Conservation (phyloP, 1,284 basidiomycete species). For the Psilocybe mexicana region DNA sequence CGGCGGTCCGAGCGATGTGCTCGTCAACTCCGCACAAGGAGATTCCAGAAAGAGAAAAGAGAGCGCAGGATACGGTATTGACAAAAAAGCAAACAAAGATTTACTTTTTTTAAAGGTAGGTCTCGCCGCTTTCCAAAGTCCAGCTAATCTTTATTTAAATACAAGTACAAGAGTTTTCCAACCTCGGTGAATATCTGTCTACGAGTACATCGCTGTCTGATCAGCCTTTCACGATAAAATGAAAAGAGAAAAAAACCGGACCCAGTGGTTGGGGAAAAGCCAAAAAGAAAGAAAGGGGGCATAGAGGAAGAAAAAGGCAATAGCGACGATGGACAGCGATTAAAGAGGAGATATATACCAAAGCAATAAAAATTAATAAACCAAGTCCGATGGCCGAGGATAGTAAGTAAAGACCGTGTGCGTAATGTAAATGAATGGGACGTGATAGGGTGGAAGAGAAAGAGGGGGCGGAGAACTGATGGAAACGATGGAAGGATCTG, state of each 20-base stretch:
- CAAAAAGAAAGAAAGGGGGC: slow-evolving; percentile 1
- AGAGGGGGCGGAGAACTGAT: background rate
- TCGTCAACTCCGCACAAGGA: no score
- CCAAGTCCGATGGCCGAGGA: slow-evolving; percentile 20
- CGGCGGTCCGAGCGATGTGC: no score
- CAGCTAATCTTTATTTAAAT: slow-evolving; percentile 15
- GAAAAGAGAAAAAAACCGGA: no score
- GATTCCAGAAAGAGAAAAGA: no score
- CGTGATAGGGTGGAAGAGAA: slow-evolving; percentile 5
- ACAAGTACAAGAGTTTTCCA: slow-evolving; percentile 19
- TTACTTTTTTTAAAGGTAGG: background rate
- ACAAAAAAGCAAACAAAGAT: no score
- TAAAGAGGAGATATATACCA: slow-evolving; percentile 14
- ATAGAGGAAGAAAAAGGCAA: background rate
- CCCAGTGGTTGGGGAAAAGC: background rate
- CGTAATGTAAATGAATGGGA: slow-evolving; percentile 20
- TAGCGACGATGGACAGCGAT: slow-evolving; percentile 10
- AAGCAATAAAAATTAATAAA: slow-evolving; percentile 9
- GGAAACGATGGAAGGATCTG: no score
- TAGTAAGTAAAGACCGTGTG: slow-evolving; percentile 23
- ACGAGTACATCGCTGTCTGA: slow-evolving; percentile 8
- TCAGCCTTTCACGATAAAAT: background rate
- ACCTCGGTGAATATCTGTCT: slow-evolving; percentile 12
- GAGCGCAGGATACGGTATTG: no score
- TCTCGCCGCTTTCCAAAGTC: background rate